phyloP scores from a whole-genome alignment of 495 filamentous ascomycete species.

The Podospora tetraspora region DNA sequence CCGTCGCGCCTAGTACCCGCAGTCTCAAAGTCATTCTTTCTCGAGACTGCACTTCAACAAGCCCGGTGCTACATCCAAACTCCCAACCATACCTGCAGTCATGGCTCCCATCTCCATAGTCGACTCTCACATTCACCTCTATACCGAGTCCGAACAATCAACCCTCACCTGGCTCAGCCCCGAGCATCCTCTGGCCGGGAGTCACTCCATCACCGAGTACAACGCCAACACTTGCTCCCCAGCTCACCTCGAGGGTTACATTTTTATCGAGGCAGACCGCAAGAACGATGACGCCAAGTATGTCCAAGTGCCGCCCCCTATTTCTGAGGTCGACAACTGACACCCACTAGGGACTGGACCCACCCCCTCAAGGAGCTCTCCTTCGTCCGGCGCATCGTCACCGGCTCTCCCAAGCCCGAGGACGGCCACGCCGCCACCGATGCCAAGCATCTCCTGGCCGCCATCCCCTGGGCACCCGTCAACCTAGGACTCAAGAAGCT shows the following conservation, averaged over 20 bases:
- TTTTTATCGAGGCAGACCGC: constrained; percentile 79
- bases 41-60: not conserved
- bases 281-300: constrained; percentile 47
- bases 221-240: constrained; percentile 29
- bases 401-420: constrained; percentile 48
- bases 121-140: constrained; percentile 88
- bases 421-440: constrained; percentile 56
- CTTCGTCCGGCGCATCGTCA: constrained; percentile 58
- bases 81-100: not conserved
- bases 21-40: not conserved
- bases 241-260: constrained; percentile 55
- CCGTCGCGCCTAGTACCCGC: not conserved
- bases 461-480: constrained; percentile 80
- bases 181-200: constrained; percentile 50
- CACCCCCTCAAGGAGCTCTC: constrained; percentile 64
- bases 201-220: constrained; percentile 61
- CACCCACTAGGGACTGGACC: constrained; percentile 32
- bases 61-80: not conserved
- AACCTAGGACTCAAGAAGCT: constrained; percentile 50
- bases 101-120: constrained; percentile 46
- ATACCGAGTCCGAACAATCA: constrained; percentile 56
- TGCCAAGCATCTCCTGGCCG: constrained; percentile 51
- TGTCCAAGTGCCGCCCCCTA: not conserved
- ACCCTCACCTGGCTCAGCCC: constrained; percentile 61
- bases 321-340: not conserved